A percentile compares a stretch with the other conserved stretches of the same genome.
These are phyloP conservation scores for Bruguiera sexangula DNA, from an alignment of 345 rosid species.

Conservation along the genomic window DNA sequence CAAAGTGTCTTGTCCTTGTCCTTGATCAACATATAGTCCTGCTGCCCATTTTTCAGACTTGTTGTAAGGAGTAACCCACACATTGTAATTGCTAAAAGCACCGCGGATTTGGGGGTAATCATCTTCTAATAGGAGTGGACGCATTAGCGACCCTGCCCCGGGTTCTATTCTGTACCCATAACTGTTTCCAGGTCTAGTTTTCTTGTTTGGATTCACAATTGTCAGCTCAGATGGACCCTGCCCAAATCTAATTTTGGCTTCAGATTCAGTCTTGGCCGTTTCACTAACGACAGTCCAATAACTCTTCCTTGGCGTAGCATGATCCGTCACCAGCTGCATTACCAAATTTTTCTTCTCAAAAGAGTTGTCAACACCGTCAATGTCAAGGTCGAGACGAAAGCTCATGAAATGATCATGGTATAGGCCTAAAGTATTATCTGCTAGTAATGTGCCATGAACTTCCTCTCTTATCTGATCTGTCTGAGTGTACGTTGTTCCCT, in stretches of 20 bases:
- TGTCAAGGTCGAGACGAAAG: constrained; percentile 49
- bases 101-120: constrained; percentile 45
- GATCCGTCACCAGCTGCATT: constrained; percentile 19
- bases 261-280: constrained; percentile 41
- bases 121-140: constrained; percentile 24
- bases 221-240: constrained; percentile 22
- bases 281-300: constrained; percentile 46
- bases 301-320: constrained; percentile 41
- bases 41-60: constrained; percentile 52
- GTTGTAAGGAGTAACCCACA: constrained; percentile 61
- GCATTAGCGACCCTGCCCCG: constrained; percentile 8
- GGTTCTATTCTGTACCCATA: constrained; percentile 42
- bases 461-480: constrained; percentile 34
- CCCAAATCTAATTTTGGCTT: constrained; percentile 34
- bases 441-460: constrained; percentile 40
- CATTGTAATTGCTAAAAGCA: constrained; percentile 45
- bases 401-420: constrained; percentile 56
- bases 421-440: constrained; percentile 38
- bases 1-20: constrained; percentile 49
- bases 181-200: constrained; percentile 36
- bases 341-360: constrained; percentile 40
- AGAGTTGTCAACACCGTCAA: constrained; percentile 46
- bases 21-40: constrained; percentile 42
- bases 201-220: constrained; percentile 40
- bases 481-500: constrained; percentile 24